Conservation (phyloP, 169 alveolate genomes). For the Plasmodium coatneyi region DNA sequence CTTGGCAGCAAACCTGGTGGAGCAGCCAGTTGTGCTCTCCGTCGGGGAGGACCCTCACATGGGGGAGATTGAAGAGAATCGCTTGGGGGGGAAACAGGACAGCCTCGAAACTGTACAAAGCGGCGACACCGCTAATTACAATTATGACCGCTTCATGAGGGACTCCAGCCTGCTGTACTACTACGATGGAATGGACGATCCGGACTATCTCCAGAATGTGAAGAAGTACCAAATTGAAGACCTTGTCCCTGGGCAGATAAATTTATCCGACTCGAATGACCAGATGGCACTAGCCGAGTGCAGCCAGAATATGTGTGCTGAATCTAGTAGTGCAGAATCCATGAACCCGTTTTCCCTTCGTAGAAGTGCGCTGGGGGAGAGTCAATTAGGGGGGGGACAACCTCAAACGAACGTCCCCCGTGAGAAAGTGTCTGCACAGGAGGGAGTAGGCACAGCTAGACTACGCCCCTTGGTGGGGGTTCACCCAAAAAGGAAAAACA, state of each 20-base stretch:
- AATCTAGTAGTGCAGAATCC: not conserved
- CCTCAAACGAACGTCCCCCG: not conserved
- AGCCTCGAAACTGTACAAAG: slow-evolving; percentile 12
- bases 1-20: slow-evolving; percentile 26
- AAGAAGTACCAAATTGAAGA: not conserved
- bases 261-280: not conserved
- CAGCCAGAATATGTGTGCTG: not conserved
- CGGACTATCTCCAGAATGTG: not conserved
- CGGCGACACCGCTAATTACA: not conserved
- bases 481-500: not conserved
- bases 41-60: not conserved
- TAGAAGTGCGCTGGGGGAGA: not conserved
- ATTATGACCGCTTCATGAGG: not conserved
- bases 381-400: not conserved
- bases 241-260: not conserved
- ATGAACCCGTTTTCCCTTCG: not conserved
- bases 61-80: not conserved
- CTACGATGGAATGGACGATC: not conserved
- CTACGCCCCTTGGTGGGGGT: not conserved
- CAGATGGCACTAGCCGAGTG: not conserved
- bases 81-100: not conserved
- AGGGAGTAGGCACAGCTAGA: not conserved
- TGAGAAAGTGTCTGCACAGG: not conserved
- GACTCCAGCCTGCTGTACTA: slow-evolving; percentile 2
- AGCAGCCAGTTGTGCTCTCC: not conserved